Base-by-base conservation (phyloP, 768 basidiomycete species). In the Tylopilus plumbeoviolaceoides region DNA sequence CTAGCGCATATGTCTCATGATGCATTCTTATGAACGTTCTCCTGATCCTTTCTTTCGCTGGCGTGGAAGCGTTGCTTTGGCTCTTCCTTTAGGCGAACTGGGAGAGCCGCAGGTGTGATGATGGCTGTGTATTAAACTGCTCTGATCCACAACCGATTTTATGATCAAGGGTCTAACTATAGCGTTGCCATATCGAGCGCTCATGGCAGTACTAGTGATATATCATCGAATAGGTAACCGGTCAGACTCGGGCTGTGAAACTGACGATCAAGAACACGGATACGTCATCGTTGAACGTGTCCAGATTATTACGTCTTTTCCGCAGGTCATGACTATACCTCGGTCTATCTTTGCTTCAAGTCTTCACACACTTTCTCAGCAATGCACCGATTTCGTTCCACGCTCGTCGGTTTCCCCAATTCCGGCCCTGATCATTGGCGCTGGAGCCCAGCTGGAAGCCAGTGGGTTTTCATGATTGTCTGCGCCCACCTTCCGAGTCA, bases 301-400 rank as follows among this genome's bases (percentile, higher is more conserved):
- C 28, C 5, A 5, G 28, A 8, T 28, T 8, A 28, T 28, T 28
- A 28, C 28, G 4, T 28, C 8, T 28, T 28, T 28, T 28, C 8
- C 28, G 28, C 47, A 60, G 63, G 63, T 7, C 63, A 65, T 23
- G 63, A 64, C 40, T 58, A 38, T 58, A 38, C 41, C 50, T 45
- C 28, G 54, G 43, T 15, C 63, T 56, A 14, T 63, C 54, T 5
- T 50, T 61, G 5, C 58, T 65, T 27, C 63, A 65, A 31, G 63
- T 63, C 10, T 40, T 55, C 42, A n/a, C n/a, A n/a, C n/a, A n/a
- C n/a, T n/a, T n/a, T n/a, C n/a, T 64, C 30, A 38, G 51, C 17
- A 44, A 23, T 21, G 45, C 20, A 23, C 54, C 21, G 53, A 55
- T 12, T 65, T 64, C 17, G 55, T 60, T 17, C 54, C 63, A 0